phyloP scores from a whole-genome alignment of 2,329 filamentous ascomycete genomes.

The Aureobasidium sp. region DNA sequence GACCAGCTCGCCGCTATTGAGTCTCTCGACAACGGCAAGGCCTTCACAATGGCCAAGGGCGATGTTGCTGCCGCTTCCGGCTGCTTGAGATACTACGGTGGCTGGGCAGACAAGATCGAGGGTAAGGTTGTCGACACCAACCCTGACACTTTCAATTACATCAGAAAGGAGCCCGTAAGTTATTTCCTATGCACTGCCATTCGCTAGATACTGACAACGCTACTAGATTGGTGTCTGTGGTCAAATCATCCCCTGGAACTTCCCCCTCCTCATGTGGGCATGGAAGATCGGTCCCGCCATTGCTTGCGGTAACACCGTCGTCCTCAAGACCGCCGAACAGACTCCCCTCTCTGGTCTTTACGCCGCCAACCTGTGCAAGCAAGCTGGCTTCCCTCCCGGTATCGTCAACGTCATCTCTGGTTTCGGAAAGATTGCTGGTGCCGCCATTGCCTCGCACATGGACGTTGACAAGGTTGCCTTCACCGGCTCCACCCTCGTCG shows the following conservation, averaged over 20 bases:
- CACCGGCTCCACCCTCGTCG: conserved; percentile 67
- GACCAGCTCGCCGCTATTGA: conserved; percentile 75
- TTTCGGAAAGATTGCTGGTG: conserved; percentile 69
- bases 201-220: not conserved
- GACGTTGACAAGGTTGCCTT: conserved; percentile 78
- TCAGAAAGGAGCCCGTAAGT: conserved; percentile 62
- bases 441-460: conserved; percentile 68
- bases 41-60: conserved; percentile 64
- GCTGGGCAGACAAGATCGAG: conserved; percentile 86
- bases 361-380: conserved; percentile 57
- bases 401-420: conserved; percentile 72
- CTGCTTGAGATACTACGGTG: conserved; percentile 77
- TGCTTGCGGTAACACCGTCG: conserved; percentile 62
- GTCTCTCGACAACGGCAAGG: conserved; percentile 83
- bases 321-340: conserved; percentile 71
- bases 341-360: conserved; percentile 63
- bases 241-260: conserved; percentile 88
- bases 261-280: conserved; percentile 68
- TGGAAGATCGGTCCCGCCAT: conserved; percentile 78
- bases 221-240: conserved; percentile 64
- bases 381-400: conserved; percentile 71
- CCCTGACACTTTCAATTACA: conserved; percentile 76
- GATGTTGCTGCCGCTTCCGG: conserved; percentile 62
- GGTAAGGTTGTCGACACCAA: conserved; percentile 79
- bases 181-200: not conserved